A percentile compares a stretch with the other conserved stretches of the same genome.
Conservation (phyloP, 2,329 filamentous ascomycete genomes). For the Tolypocladium guangdongense region DNA sequence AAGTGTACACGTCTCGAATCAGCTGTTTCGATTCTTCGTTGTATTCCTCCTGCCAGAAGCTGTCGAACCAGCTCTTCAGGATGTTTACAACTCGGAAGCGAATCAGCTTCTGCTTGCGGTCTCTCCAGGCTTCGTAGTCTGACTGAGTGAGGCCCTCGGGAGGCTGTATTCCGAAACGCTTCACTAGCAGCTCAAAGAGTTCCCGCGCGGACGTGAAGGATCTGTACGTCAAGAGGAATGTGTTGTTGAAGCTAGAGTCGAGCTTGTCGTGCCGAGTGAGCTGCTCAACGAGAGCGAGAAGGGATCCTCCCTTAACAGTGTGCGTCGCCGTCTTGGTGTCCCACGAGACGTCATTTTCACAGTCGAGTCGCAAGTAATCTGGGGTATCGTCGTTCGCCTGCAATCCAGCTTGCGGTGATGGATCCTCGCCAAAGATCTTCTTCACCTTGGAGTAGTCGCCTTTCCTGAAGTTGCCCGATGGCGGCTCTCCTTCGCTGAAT, state of each 20-base stretch:
- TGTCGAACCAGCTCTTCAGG: constrained; percentile 95
- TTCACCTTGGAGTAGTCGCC: constrained; percentile 53
- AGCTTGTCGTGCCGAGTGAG: constrained; percentile 92
- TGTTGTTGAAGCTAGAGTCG: constrained; percentile 93
- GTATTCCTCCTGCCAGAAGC: constrained; percentile 95
- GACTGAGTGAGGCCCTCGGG: constrained; percentile 64
- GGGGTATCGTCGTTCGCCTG: constrained; percentile 63
- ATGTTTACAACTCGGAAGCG: constrained; percentile 96
- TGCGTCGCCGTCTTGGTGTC: constrained; percentile 70
- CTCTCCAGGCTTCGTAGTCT: constrained; percentile 81
- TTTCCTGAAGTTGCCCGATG: constrained; percentile 42
- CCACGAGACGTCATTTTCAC: constrained; percentile 82
- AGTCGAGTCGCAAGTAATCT: constrained; percentile 74
- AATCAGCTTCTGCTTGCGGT: constrained; percentile 92
- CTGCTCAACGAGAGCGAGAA: constrained; percentile 85
- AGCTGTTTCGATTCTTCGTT: constrained; percentile 75
- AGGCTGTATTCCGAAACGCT: constrained; percentile 85
- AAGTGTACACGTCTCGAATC: constrained; percentile 79
- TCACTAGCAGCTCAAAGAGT: constrained; percentile 84
- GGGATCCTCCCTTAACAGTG: constrained; percentile 76
- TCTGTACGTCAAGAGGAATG: constrained; percentile 90
- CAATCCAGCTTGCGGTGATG: constrained; percentile 34
- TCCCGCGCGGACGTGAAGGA: constrained; percentile 89
- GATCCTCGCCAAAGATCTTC: constrained; percentile 57
- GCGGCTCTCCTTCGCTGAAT: constrained; percentile 49